Evolutionary conservation across 306 rosid genomes (phyloP).

Genomic region (Cicer bijugum): DNA sequence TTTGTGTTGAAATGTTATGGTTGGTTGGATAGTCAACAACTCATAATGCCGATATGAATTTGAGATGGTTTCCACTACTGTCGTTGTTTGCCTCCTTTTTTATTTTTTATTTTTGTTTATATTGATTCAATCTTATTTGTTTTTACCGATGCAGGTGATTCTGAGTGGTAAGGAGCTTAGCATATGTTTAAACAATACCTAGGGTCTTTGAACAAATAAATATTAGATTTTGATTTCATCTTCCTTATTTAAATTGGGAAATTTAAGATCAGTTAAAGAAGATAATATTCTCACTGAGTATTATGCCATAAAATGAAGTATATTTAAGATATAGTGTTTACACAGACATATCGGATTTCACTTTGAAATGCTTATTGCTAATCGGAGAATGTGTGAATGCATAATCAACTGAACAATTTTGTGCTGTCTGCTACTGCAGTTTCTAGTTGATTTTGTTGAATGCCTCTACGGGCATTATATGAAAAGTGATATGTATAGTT

Average conservation of each 20-base stretch:
- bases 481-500: neutral
- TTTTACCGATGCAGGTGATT: neutral
- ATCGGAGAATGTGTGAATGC: slow-evolving; percentile 9
- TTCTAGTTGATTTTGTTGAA: slow-evolving; percentile 33
- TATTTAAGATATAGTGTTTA: slow-evolving; percentile 20
- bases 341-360: neutral
- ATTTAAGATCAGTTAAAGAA: neutral
- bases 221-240: neutral
- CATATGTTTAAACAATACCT: neutral
- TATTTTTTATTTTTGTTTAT: neutral
- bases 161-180: neutral
- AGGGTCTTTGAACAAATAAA: neutral
- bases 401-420: slow-evolving; percentile 3
- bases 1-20: slow-evolving; percentile 29
- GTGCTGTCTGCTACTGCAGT: slow-evolving; percentile 10
- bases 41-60: slow-evolving; percentile 38
- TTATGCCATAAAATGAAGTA: neutral
- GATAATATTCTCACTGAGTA: neutral
- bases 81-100: neutral
- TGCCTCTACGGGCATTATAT: neutral
- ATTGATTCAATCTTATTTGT: slow-evolving; percentile 14
- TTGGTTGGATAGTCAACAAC: slow-evolving; percentile 39
- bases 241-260: slow-evolving; percentile 10
- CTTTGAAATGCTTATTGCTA: slow-evolving; percentile 31
- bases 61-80: slow-evolving; percentile 28